Evolutionary conservation across 2,329 filamentous ascomycete species (phyloP), one percentile per base, ranked within the genome.

Genomic region (Chaetomium sp.): DNA sequence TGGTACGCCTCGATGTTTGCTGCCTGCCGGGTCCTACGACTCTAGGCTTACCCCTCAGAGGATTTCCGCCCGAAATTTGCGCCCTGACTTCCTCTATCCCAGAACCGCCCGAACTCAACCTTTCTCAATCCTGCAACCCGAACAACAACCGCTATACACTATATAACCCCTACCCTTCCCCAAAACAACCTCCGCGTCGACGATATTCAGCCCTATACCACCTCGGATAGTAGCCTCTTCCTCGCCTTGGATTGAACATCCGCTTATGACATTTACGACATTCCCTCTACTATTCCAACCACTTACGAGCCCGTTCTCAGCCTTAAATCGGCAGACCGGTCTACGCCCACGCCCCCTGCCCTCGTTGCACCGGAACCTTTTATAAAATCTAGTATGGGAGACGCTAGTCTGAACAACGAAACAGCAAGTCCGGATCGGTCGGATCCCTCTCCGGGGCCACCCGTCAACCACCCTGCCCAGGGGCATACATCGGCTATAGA

Each of bases 301-400:
- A 52, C 48, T 33, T 43, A 4, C 52, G 47, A 42, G 32, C 42
- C 41, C 45, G 45, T 42, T 54, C 49, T 34, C 45, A 55, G 12
- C 40, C 14, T 9, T 50, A 44, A 58, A 32, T 10, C 49, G 51
- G 46, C 52, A 38, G 36, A 32, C 33, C 38, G 12, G 37, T 51
- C 49, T 10, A n/a, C n/a, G n/a, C 49, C n/a, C 35, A 35, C n/a
- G n/a, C 44, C 32, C 27, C 36, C 33, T 48, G 9, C 14, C 35
- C 50, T 10, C 37, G 44, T 45, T 44, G 27, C 50, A 47, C 37
- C 47, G 36, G 42, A 40, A 32, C 12, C 14, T 27, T 49, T n/a
- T n/a, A n/a, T n/a, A n/a, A n/a, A 54, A 54, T 52, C n/a, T 41
- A 59, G 54, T 48, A 65, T 65, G 63, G 62, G 54, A 52, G 62